phyloP scores from a whole-genome alignment of 1,139 yeast genomes.

The Scheffersomyces cryptocercus region DNA sequence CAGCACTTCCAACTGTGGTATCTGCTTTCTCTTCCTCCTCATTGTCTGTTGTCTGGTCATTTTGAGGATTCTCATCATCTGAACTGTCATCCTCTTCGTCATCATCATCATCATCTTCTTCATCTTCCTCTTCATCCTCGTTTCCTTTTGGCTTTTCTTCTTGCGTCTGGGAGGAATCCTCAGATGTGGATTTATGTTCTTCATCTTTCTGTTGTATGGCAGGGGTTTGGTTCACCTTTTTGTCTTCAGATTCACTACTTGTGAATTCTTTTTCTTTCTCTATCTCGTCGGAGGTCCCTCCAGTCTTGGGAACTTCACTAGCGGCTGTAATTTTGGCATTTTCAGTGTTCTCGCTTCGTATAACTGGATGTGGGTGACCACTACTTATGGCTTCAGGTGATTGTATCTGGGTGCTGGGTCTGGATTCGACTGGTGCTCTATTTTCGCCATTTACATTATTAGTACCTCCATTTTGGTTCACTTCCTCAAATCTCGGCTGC shows the following conservation, averaged over 20 bases:
- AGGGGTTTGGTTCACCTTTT: slow-evolving; percentile 9
- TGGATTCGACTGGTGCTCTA: too few relatives aligned
- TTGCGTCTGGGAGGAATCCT: not conserved
- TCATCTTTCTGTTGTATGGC: slow-evolving; percentile 2
- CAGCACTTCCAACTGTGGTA: not conserved
- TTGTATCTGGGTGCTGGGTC: too few relatives aligned
- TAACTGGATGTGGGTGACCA: too few relatives aligned
- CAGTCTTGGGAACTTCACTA: not conserved
- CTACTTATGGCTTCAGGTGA: too few relatives aligned
- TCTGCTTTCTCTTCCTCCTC: slow-evolving; percentile 14
- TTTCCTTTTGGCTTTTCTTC: slow-evolving; percentile 7
- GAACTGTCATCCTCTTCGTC: slow-evolving; percentile 13
- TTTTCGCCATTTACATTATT: too few relatives aligned
- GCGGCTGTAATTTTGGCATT: not conserved
- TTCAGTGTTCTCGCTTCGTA: not conserved
- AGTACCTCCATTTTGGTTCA: too few relatives aligned
- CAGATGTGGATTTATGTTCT: not conserved
- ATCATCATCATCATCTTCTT: slow-evolving; percentile 23
- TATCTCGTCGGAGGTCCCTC: slow-evolving; percentile 1
- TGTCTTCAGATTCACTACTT: not conserved
- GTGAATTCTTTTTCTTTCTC: slow-evolving; percentile 28
- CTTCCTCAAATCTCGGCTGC: too few relatives aligned
- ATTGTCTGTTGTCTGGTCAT: slow-evolving; percentile 2
- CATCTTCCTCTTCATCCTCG: slow-evolving; percentile 31
- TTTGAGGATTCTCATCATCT: slow-evolving; percentile 2